Evolutionary conservation across 345 rosid species (phyloP), one percentile per base, ranked within the genome.

Genomic region (Eutrema japonicum): DNA sequence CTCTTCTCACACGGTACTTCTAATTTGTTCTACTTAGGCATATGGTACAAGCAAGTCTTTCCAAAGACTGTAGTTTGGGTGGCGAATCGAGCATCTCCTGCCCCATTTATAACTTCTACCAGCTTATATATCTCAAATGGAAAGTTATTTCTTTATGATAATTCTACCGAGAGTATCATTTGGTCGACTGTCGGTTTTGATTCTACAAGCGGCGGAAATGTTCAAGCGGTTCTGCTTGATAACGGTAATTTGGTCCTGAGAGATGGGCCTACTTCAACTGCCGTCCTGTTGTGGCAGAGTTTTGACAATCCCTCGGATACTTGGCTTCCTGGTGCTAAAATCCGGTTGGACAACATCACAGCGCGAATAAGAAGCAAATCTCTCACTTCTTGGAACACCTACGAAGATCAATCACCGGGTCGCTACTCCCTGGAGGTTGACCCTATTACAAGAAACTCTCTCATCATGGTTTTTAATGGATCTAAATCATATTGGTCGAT

Each of bases 261-360:
- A 72, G 76, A 78, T 18, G 78, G 78, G 13, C 37, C 73, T 4
- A 68, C 51, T 77, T 71, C 79, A 3, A 71, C 82, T 5, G 30
- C 26, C 12, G 5, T 26, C 0, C 48, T 52, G 1, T 70, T 84
- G 32, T 90, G 94, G 96, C 88, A 87, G 82, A 88, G 90, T 66
- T 82, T 87, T 65, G 90, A 90, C 32, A 41, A 79, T 64, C 96
- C 88, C 5, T 52, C 81, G 4, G 8, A 88, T 67, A 87, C 89
- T 13, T 88, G 92, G 89, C 90, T 87, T 4, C 89, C 89, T 6
- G 90, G 94, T 10, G 82, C 81, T 16, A 87, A 72, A 63, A 0
- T 91, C 45, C 79, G 82, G 45, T 62, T 64, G 11, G 56, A 80
- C 76, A 85, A 80, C 16, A 10, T 13, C 16, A 12, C 0, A 36